A percentile compares a stretch with the other conserved stretches of the same genome.
phyloP scores from a whole-genome alignment of 768 basidiomycete species.

The Lyophyllum shimeji region DNA sequence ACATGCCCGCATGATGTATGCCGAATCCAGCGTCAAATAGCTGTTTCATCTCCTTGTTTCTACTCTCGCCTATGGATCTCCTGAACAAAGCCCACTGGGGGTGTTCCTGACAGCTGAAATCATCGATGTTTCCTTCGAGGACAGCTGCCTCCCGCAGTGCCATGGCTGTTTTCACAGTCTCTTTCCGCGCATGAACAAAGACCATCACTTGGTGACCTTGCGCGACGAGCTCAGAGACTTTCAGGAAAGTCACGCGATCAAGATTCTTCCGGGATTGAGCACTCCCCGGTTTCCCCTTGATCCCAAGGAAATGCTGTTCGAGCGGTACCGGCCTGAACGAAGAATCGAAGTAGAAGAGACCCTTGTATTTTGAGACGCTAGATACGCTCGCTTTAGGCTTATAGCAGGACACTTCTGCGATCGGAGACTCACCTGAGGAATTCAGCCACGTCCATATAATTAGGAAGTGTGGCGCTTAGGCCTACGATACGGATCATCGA shows the following conservation, averaged over 20 bases:
- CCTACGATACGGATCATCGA: slow-evolving; percentile 96
- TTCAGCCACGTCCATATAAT: slow-evolving; percentile 94
- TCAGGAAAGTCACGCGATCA: slow-evolving; percentile 86
- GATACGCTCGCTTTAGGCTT: not conserved
- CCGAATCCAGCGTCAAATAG: slow-evolving; percentile 92
- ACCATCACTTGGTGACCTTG: slow-evolving; percentile 99
- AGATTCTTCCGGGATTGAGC: slow-evolving; percentile 75
- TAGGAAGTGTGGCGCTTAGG: slow-evolving; percentile 93
- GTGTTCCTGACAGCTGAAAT: slow-evolving; percentile 82
- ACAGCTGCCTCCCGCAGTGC: slow-evolving; percentile 76
- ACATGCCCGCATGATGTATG: slow-evolving; percentile 98
- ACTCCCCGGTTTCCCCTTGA: slow-evolving; percentile 85
- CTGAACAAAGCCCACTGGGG: slow-evolving; percentile 78
- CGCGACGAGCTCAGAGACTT: slow-evolving; percentile 84
- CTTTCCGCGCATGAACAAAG: slow-evolving; percentile 97
- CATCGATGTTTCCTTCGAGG: slow-evolving; percentile 67
- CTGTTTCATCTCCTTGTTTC: slow-evolving; percentile 96
- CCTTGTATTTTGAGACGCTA: slow-evolving; percentile 83
- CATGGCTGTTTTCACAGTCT: slow-evolving; percentile 91
- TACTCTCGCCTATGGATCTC: slow-evolving; percentile 72
- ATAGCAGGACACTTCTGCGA: not conserved
- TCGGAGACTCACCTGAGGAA: slow-evolving; percentile 70
- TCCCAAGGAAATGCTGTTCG: slow-evolving; percentile 95
- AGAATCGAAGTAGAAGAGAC: slow-evolving; percentile 96
- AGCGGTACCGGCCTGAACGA: slow-evolving; percentile 96